Base-by-base conservation (phyloP, 2,329 filamentous ascomycete genomes). In the Neobulgaria alba region DNA sequence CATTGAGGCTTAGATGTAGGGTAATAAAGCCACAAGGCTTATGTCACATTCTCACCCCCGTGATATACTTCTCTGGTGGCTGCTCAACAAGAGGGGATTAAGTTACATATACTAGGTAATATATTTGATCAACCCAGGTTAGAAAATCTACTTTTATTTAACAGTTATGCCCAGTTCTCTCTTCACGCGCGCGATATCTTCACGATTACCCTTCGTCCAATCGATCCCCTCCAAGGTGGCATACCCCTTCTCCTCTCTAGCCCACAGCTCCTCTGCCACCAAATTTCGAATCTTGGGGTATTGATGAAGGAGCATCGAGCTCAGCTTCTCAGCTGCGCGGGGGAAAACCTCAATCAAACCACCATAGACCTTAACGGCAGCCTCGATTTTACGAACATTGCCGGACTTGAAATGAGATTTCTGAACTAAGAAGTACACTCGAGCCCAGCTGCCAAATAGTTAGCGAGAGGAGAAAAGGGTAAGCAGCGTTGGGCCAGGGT, bases 341-440 rank as follows among this genome's bases (percentile, higher is more conserved):
- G 26, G 18, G 10, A 31, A 23, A 18, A 38, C 17, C n/a, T 60
- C 59, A 3, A 77, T 76, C 18, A 95, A 63, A 1, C 77, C 78
- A 2, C 79, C 75, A 61, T 95, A 96, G 10, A 92, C 74, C 54
- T 81, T 82, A 46, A 93, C 67, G 16, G 85, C 86, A 1, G 86
- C 83, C 57, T 86, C 76, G 1, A 96, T 70, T 60, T 92, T 90
- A 37, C 80, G 75, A 32, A 95, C 75, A 58, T 86, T 92, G 15
- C 82, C 78, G 1, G 82, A 84, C 63, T 89, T 90, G 66, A 84
- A 89, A 48, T 89, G 84, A 0, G 84, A 74, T 61, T 82, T 87
- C 56, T 93, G 86, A 3, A 82, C 75, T 26, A 78, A 68, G 5
- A 79, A 67, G 44, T 88, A 86, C 3, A 95, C 63, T 5, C 61